Evolutionary conservation across 2,329 filamentous ascomycete genomes (phyloP), one percentile per base, ranked within the genome.

Genomic region (Colletotrichum musae): DNA sequence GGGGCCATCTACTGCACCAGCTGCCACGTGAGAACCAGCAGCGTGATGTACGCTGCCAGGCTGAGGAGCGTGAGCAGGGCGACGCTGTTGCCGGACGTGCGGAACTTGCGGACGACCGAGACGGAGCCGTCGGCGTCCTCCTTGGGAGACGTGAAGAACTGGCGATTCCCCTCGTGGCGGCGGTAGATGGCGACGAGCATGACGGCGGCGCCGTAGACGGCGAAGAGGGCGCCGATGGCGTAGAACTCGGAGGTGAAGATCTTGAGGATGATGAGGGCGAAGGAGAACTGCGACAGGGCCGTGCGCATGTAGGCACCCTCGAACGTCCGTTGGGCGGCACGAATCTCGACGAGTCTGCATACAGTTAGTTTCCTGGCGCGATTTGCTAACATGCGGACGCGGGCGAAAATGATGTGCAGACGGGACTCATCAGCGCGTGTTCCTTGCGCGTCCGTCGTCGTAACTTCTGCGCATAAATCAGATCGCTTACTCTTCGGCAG

Each of bases 211-310:
- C 95, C 96, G 77, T 98, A 98, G 57, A 94, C 91, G 51, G 96
- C 95, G 78, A 98, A 98, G 39, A 99, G 86, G 6, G 96, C 96
- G n/a, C 96, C 96, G 72, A 98, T 97, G 74, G 92, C 91, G 82
- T 98, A 98, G 85, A 99, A 98, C 78, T 98, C 96, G 60, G 91
- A 89, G 9, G 94, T 98, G 84, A 99, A 98, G 80, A 99, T 97
- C 83, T 97, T 97, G 74, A 97, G 89, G 60, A 99, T 93, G 72
- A 99, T 91, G 58, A 99, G 90, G 21, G 95, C 92, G 80, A 99
- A 98, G 65, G 93, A 95, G 84, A 98, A 98, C 77, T 98, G 95
- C 3, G 93, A 94, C 21, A 99, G 89, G 3, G 95, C 95, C 0
- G 96, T 99, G 70, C 96, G 93, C 77, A 98, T 92, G 81, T 98